phyloP scores from a whole-genome alignment of 78 protist species.

The Dictyostelium capitatum region DNA sequence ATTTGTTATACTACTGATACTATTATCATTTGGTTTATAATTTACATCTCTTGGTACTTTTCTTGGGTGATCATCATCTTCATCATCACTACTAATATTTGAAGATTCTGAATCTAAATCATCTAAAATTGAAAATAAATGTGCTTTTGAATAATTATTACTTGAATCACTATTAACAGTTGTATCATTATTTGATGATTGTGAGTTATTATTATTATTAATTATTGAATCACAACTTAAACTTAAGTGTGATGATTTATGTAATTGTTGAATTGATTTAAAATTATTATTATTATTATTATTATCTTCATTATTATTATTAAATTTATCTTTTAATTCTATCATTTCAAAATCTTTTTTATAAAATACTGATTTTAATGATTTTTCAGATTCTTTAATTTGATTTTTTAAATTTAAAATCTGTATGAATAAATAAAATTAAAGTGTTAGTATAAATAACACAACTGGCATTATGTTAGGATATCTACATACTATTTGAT shows the following conservation, averaged over 20 bases:
- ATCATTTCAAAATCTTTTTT: constrained; percentile 14
- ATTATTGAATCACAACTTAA: neutral
- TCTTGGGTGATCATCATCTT: constrained; percentile 16
- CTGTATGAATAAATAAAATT: neutral
- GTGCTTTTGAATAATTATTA: neutral
- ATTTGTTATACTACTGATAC: constrained; percentile 2
- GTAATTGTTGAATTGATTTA: neutral
- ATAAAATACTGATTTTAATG: neutral
- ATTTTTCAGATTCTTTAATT: neutral
- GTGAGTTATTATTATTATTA: neutral
- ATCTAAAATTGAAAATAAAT: constrained; percentile 25
- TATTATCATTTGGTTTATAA: neutral
- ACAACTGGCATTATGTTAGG: too few species aligned
- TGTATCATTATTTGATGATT: neutral
- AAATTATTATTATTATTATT: neutral
- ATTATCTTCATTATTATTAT: neutral
- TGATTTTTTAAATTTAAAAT: constrained; percentile 9
- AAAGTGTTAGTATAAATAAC: too few species aligned
- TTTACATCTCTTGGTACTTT: constrained; percentile 6
- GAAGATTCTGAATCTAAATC: constrained; percentile 46
- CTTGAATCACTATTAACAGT: neutral
- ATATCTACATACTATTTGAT: constrained; percentile 21
- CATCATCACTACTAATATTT: constrained; percentile 15
- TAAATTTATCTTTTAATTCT: constrained; percentile 23
- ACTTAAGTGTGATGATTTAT: neutral